Evolutionary conservation across 2,329 filamentous ascomycete genomes (phyloP), one percentile per base, ranked within the genome.

Genomic region (Leptographium procerum): DNA sequence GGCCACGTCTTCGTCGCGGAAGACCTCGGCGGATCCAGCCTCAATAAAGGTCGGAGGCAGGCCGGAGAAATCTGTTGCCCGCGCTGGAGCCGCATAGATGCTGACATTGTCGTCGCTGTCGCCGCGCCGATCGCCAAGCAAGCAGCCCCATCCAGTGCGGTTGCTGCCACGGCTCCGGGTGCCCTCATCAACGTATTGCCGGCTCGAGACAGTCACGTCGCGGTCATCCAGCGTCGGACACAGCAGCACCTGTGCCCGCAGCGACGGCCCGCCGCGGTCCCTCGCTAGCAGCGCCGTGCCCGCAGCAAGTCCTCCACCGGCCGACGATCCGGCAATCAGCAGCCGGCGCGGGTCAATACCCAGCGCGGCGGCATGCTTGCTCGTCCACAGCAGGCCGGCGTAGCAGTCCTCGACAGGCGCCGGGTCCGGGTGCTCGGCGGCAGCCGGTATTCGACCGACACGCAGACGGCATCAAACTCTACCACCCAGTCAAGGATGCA

Each of bases 341-440:
- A 71, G 62, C 22, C 68, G 65, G 4, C 56, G 40, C 4, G 58
- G 56, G 61, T 70, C 66, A 45, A 70, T 50, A 29, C 58, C 56
- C 7, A 64, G 55, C 40, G 61, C 59, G 36, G 40, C 47, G 1
- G 65, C 63, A 63, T 65, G 59, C 8, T 33, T 31, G 2, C 75
- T 73, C 58, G 73, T 71, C 64, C 69, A 72, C 24, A 56, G 33
- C 29, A 70, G 57, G 2, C 61, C 66, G 9, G 64, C 54, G 40
- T 65, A 66, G 19, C 60, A 55, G 64, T 81, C 78, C 45, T 78
- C 65, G 4, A 79, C 65, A 2, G 72, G 70, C 5, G 63, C 67
- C 0, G 78, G 77, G 59, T 75, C 78, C 9, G 69, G 55, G 74
- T 67, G 61, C 80, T 77, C 0, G 79, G 79, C 1, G 76, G 76